Conservation (phyloP, 1,284 basidiomycete species). For the Sporisorium exsertum region DNA sequence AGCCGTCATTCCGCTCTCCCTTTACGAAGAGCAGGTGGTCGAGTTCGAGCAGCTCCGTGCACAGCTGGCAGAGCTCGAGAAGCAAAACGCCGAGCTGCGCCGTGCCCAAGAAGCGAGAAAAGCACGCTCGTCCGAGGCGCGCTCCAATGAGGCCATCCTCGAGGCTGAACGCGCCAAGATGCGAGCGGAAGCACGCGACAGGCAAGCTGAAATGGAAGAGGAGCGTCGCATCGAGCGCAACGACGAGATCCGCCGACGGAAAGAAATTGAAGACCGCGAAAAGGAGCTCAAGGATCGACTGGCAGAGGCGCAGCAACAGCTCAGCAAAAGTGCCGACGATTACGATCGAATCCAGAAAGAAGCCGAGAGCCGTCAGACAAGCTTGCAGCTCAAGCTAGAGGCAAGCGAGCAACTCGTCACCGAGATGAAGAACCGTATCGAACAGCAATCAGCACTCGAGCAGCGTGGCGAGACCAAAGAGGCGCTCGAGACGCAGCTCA, state of each 20-base stretch:
- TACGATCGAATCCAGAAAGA: conserved; percentile 72
- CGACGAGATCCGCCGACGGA: conserved; percentile 61
- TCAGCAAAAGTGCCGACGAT: conserved; percentile 72
- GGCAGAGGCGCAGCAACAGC: conserved; percentile 61
- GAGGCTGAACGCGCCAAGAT: conserved; percentile 72
- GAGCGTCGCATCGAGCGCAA: conserved; percentile 54
- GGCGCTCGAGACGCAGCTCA: conserved; percentile 47
- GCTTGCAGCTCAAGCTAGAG: conserved; percentile 48
- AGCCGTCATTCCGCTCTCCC: conserved; percentile 58
- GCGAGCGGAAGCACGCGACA: conserved; percentile 73
- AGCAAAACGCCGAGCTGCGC: conserved; percentile 43
- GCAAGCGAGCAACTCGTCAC: conserved; percentile 49
- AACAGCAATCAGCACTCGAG: conserved; percentile 42
- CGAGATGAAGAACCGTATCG: conserved; percentile 37
- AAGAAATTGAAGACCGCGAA: conserved; percentile 53
- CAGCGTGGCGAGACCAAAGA: conserved; percentile 42
- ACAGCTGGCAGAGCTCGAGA: conserved; percentile 52
- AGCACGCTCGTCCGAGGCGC: conserved; percentile 38
- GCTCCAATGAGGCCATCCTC: conserved; percentile 43
- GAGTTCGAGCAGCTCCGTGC: conserved; percentile 67
- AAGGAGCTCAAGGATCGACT: conserved; percentile 42
- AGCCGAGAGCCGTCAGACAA: conserved; percentile 40
- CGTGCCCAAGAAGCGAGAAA: conserved; percentile 44
- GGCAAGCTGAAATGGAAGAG: conserved; percentile 71
- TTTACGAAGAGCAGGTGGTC: conserved; percentile 66